Conservation (phyloP, 148 eudicot species). For the Rhododendron molle region DNA sequence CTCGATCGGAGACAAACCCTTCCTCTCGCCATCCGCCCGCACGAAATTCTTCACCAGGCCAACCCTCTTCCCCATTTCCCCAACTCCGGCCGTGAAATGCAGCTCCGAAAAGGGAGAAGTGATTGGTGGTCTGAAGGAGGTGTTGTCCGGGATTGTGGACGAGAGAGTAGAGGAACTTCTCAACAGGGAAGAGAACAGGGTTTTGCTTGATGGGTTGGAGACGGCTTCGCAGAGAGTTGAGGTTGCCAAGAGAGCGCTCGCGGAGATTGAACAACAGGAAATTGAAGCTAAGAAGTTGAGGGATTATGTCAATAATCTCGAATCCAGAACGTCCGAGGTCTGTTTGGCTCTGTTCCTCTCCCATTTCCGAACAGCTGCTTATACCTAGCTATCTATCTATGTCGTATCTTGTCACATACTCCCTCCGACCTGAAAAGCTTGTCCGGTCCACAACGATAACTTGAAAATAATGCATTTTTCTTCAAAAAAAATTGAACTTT, state of each 20-base stretch:
- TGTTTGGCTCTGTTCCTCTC: constrained; percentile 1
- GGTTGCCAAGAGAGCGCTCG: constrained; percentile 63
- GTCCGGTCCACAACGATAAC: too few species aligned
- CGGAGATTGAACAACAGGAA: constrained; percentile 68
- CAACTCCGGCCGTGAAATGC: constrained; percentile 30
- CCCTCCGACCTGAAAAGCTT: too few species aligned
- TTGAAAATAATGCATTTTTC: too few species aligned
- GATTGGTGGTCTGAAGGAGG: constrained; percentile 34
- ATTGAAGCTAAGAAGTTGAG: constrained; percentile 54
- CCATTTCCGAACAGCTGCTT: neutral
- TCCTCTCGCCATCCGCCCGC: neutral
- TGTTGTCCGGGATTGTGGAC: constrained; percentile 57
- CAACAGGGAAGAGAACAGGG: constrained; percentile 66
- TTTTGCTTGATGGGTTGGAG: constrained; percentile 59
- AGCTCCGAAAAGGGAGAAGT: constrained; percentile 11
- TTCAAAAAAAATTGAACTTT: too few species aligned
- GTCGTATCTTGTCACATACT: too few species aligned
- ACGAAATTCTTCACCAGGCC: neutral
- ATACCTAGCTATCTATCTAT: neutral
- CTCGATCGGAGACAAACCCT: neutral
- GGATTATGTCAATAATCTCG: constrained; percentile 56
- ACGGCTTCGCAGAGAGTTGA: constrained; percentile 70
- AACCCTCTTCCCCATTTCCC: neutral
- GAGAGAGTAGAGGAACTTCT: constrained; percentile 56
- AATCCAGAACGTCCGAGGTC: constrained; percentile 70